A percentile compares a stretch with the other conserved stretches of the same genome.
Evolutionary conservation across 805 yeast genomes (phyloP).

Genomic region (Zygoascus tannicola): DNA sequence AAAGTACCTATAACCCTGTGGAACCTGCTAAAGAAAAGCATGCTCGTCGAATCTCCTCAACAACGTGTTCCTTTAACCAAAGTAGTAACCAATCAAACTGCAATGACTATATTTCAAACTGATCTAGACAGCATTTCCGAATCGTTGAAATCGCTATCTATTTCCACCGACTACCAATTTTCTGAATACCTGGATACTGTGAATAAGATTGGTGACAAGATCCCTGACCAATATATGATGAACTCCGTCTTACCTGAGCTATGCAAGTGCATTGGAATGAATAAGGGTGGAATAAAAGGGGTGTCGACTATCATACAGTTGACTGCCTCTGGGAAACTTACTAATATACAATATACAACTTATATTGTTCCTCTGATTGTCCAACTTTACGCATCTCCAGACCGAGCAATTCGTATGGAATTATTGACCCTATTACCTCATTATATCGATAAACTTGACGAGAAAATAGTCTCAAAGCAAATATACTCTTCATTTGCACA

Average conservation of each 20-base stretch:
- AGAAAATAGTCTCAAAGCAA: conserved; percentile 55
- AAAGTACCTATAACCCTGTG: conserved; percentile 12
- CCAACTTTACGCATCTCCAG: conserved; percentile 53
- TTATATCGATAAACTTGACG: conserved; percentile 42
- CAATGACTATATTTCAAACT: conserved; percentile 27
- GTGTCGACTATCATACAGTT: conserved; percentile 24
- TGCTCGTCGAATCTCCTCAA: conserved; percentile 8
- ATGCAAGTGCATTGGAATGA: conserved; percentile 29
- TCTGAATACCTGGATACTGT: conserved; percentile 35
- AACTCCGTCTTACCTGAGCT: conserved; percentile 65
- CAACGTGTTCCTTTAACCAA: conserved; percentile 11
- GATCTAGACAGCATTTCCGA: conserved; percentile 44
- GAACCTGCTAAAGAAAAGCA: conserved; percentile 8
- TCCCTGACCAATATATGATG: conserved; percentile 47
- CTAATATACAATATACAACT: conserved; percentile 31
- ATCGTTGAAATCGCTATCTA: conserved; percentile 46
- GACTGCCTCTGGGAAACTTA: conserved; percentile 22
- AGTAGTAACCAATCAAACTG: conserved; percentile 10
- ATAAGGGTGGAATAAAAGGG: conserved; percentile 25
- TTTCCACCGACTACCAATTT: conserved; percentile 47
- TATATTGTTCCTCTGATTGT: conserved; percentile 55
- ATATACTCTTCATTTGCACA: conserved; percentile 60
- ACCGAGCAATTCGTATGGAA: conserved; percentile 69
- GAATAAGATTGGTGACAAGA: conserved; percentile 17
- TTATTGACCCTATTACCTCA: conserved; percentile 55